Evolutionary conservation across 2,329 filamentous ascomycete species (phyloP).

Genomic region (Penicillium fuscoglaucum): DNA sequence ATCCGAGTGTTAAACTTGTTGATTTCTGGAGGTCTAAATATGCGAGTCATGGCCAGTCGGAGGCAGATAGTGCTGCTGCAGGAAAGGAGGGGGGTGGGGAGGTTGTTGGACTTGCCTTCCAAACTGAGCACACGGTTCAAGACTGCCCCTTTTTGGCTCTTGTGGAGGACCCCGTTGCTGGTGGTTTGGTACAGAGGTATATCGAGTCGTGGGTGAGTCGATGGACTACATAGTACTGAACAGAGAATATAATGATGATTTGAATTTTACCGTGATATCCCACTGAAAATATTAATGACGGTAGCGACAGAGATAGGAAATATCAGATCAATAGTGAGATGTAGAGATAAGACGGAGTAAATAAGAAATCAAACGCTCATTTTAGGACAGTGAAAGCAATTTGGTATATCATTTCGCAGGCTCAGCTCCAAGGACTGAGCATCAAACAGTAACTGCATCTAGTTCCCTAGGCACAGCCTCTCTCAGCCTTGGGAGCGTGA

Average conservation of each 20-base stretch:
- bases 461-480: not conserved
- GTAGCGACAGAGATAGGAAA: not conserved
- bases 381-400: not conserved
- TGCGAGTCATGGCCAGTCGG: constrained; percentile 11
- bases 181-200: constrained; percentile 21
- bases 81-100: not conserved
- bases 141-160: constrained; percentile 19
- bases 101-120: constrained; percentile 11
- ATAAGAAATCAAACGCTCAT: not conserved
- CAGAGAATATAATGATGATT: not conserved
- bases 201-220: constrained; percentile 21
- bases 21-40: constrained; percentile 58
- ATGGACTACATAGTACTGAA: constrained; percentile 15
- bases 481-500: not conserved
- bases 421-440: not conserved
- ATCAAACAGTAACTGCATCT: not conserved
- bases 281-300: not conserved
- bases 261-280: not conserved
- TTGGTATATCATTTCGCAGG: not conserved
- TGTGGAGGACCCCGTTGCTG: constrained; percentile 18
- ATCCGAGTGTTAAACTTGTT: constrained; percentile 55
- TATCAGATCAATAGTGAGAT: not conserved
- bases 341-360: too few relatives aligned
- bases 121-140: constrained; percentile 16
- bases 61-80: not conserved